Conservation (phyloP, 2,329 filamentous ascomycete species). For the Pezicula carpinea region DNA sequence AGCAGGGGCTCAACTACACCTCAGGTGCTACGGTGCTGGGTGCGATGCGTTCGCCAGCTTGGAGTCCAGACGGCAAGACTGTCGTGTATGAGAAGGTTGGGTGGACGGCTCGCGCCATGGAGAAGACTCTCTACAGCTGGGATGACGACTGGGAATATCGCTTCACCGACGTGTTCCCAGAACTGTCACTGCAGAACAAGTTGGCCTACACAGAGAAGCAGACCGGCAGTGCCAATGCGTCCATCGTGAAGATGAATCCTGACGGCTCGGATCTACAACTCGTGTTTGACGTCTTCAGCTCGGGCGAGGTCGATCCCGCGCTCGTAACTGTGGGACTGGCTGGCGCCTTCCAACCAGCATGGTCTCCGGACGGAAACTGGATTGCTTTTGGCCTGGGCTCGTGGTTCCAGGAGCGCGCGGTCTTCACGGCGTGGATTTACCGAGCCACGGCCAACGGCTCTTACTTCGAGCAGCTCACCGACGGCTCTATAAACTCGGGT, state of each 20-base stretch:
- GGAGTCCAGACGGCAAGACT: slow-evolving; percentile 17
- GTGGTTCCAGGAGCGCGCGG: slow-evolving; percentile 34
- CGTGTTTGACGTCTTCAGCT: slow-evolving; percentile 25
- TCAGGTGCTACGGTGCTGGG: slow-evolving; percentile 8
- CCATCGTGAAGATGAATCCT: slow-evolving; percentile 29
- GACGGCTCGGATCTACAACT: slow-evolving; percentile 22
- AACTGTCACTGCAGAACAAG: slow-evolving; percentile 15
- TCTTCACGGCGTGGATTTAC: slow-evolving; percentile 12
- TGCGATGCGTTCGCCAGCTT: slow-evolving; percentile 14
- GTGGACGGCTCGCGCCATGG: slow-evolving; percentile 29
- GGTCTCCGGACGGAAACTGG: slow-evolving; percentile 33
- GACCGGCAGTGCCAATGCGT: slow-evolving; percentile 35
- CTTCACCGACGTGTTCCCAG: slow-evolving; percentile 39
- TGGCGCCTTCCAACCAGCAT: slow-evolving; percentile 37
- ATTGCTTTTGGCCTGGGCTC: slow-evolving; percentile 34
- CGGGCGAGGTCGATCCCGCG: slow-evolving; percentile 14
- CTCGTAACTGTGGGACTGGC: slow-evolving; percentile 24
- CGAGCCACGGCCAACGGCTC: slow-evolving; percentile 14
- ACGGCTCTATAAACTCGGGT: slow-evolving; percentile 32
- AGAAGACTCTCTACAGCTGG: slow-evolving; percentile 35
- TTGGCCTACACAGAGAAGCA: slow-evolving; percentile 35
- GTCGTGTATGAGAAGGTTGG: slow-evolving; percentile 22
- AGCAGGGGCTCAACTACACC: slow-evolving; percentile 17
- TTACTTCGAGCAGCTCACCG: slow-evolving; percentile 28
- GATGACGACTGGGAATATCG: slow-evolving; percentile 37